These are phyloP conservation scores for Aspergillus transmontanensis DNA, from an alignment of 2,329 filamentous ascomycete species.

Conservation along the genomic window DNA sequence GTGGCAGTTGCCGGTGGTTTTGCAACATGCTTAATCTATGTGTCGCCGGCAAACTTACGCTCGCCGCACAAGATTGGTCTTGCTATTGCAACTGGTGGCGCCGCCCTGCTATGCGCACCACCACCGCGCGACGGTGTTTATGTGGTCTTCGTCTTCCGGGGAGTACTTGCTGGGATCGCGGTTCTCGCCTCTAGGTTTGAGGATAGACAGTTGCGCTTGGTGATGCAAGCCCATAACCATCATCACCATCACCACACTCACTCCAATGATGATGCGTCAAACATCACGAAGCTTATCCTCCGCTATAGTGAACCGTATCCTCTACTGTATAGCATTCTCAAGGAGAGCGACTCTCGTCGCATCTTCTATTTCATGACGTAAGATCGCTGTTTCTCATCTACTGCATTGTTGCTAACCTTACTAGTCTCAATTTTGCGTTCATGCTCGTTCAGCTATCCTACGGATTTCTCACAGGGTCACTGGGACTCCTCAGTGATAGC, in stretches of 20 bases:
- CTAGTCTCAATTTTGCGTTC: slow-evolving; percentile 86
- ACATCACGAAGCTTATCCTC: slow-evolving; percentile 73
- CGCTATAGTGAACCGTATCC: slow-evolving; percentile 70
- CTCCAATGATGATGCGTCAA: slow-evolving; percentile 57
- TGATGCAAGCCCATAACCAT: slow-evolving; percentile 35
- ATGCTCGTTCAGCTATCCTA: slow-evolving; percentile 96
- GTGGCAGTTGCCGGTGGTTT: slow-evolving; percentile 26
- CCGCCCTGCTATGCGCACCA: slow-evolving; percentile 33
- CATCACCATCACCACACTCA: slow-evolving; percentile 37
- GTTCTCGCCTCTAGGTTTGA: slow-evolving; percentile 38
- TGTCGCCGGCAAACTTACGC: slow-evolving; percentile 27
- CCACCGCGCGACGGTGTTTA: slow-evolving; percentile 30
- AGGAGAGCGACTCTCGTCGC: slow-evolving; percentile 87
- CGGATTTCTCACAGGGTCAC: slow-evolving; percentile 86
- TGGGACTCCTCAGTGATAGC: slow-evolving; percentile 94
- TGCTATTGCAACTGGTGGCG: slow-evolving; percentile 27
- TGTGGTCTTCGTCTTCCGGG: slow-evolving; percentile 30
- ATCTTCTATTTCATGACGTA: slow-evolving; percentile 98
- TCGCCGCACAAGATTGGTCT: slow-evolving; percentile 37
- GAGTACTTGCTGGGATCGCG: slow-evolving; percentile 29
- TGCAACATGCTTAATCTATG: slow-evolving; percentile 29
- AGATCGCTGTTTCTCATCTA: slow-evolving; percentile 31
- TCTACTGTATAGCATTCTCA: slow-evolving; percentile 79
- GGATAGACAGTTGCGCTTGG: slow-evolving; percentile 29
- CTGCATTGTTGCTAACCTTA: slow-evolving; percentile 20